Evolutionary conservation across 2,329 filamentous ascomycete genomes (phyloP), one percentile per base, ranked within the genome.

Genomic region (Parascedosporium putredinis): DNA sequence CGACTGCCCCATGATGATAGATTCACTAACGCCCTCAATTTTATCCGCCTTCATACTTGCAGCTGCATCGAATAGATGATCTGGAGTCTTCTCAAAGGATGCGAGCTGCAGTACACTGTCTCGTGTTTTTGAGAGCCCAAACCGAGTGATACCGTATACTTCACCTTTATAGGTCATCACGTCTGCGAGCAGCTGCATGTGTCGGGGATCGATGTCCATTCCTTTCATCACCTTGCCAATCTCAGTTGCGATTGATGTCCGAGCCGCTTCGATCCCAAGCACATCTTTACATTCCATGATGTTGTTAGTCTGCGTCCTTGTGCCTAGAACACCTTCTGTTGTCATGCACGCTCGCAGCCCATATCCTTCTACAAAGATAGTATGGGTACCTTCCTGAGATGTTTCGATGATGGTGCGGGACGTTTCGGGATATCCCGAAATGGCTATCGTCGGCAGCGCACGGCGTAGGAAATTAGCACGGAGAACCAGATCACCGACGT

Each of bases 101-200:
- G 93, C 93, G 10, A 98, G 76, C 66, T 98, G 93, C 50, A 98
- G 72, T 9, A 97, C 93, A 14, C 81, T 87, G 65, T 98, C 93
- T 47, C 93, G 78, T 85, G 95, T 97, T 74, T 97, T 98, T 51
- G 89, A 86, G 23, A 98, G 75, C 47, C 93, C 93, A 65, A 97
- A 97, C 27, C 93, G 84, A 2, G 93, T 98, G 63, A 98, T 98
- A 47, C 93, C 93, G 16, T 96, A 77, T 0, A 98, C 87, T 58
- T 97, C 91, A 47, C 93, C 93, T 71, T 96, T 97, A 76, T 91
- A 97, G 1, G 93, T 97, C 93, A 98, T 98, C 49, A 96, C 90
- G 61, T 98, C 93, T 9, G 93, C 91, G 2, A 98, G 79, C 16
- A 98, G 78, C 64, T 96, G 86, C 89, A 98, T 97, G 70, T 98